Conservation (phyloP, 2,329 filamentous ascomycete species). For the Paecilomyces dactylethromorphus region DNA sequence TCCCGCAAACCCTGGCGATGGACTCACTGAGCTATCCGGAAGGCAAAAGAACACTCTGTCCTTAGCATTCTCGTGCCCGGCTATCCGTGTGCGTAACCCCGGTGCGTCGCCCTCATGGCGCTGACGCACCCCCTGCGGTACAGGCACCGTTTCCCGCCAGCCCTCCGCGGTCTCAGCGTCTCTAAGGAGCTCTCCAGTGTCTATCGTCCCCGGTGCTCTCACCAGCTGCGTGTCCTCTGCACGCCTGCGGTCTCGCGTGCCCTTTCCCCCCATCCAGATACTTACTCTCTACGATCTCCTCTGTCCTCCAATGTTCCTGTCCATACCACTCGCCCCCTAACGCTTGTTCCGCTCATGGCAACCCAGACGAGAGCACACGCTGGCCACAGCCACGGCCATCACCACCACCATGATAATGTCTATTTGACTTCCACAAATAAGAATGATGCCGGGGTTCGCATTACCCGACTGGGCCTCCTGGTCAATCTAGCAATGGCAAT, state of each 20-base stretch:
- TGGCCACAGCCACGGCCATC: constrained; percentile 55
- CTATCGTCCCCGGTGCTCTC: constrained; percentile 8
- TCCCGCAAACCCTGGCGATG: neutral
- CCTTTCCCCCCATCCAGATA: constrained; percentile 5
- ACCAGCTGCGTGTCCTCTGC: constrained; percentile 16
- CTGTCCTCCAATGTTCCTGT: neutral
- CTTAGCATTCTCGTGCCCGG: neutral
- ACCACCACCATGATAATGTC: constrained; percentile 74
- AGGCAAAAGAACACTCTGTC: constrained; percentile 15
- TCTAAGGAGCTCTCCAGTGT: constrained; percentile 3
- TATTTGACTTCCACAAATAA: constrained; percentile 78
- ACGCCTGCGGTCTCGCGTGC: constrained; percentile 10
- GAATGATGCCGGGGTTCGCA: constrained; percentile 86
- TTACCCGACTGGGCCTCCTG: constrained; percentile 80
- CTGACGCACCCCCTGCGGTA: constrained; percentile 34
- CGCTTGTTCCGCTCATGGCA: constrained; percentile 24
- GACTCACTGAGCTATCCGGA: neutral
- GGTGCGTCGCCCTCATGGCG: constrained; percentile 21
- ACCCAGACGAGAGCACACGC: constrained; percentile 45
- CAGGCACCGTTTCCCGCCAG: constrained; percentile 21
- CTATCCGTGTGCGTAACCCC: constrained; percentile 7
- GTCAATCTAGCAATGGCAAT: constrained; percentile 93
- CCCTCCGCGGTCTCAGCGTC: constrained; percentile 10
- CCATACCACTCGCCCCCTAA: constrained; percentile 17
- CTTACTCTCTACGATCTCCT: constrained; percentile 3